Evolutionary conservation across 73 alveolate species (phyloP).

Genomic region (Symbiodinium pilosum): DNA sequence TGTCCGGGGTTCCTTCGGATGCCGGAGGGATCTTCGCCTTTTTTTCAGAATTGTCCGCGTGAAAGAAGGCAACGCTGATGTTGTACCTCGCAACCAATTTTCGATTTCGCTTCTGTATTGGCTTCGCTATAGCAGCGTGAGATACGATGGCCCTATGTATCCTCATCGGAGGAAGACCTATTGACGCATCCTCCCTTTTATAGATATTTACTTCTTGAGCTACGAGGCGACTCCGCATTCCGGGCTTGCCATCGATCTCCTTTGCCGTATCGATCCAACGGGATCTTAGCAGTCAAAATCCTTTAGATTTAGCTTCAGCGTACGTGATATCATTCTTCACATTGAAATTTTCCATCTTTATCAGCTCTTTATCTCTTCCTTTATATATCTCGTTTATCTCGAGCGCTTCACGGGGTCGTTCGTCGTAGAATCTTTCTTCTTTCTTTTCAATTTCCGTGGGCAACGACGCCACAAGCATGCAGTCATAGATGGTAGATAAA

Average conservation of each 20-base stretch:
- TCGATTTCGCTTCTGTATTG: background rate
- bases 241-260: background rate
- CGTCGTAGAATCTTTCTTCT: background rate
- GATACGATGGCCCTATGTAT: background rate
- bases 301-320: background rate
- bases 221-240: background rate
- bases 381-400: background rate
- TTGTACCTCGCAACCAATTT: background rate
- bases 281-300: background rate
- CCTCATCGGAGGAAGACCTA: background rate
- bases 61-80: conserved; percentile 1
- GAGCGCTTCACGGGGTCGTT: background rate
- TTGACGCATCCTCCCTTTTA: background rate
- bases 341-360: background rate
- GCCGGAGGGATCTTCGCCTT: background rate
- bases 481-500: background rate
- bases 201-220: background rate
- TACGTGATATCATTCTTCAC: background rate
- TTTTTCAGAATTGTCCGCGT: background rate
- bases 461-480: background rate
- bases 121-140: background rate
- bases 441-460: background rate
- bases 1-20: background rate
- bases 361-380: background rate
- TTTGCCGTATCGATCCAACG: background rate